Percentiles rank a stretch among this genome's conserved stretches.
Evolutionary conservation across 2,329 filamentous ascomycete species (phyloP).

Genomic region (Exophiala aquamarina): DNA sequence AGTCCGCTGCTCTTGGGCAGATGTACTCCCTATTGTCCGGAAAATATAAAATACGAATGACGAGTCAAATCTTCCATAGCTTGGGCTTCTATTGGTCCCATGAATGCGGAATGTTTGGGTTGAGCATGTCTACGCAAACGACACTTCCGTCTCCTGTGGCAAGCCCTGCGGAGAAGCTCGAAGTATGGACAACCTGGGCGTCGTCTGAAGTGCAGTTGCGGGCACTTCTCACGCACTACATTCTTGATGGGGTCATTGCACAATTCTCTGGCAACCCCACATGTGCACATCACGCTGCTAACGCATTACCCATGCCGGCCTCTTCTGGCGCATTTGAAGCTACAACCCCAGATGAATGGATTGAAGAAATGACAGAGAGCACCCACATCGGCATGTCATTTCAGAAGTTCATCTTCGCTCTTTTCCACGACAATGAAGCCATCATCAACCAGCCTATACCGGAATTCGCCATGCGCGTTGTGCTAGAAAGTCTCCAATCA

Average conservation of each 20-base stretch:
- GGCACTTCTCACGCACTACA: slow-evolving; percentile 45
- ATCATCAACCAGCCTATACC: slow-evolving; percentile 20
- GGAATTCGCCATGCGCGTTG: slow-evolving; percentile 41
- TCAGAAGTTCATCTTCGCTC: slow-evolving; percentile 39
- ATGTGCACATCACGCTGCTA: slow-evolving; percentile 42
- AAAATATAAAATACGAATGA: slow-evolving; percentile 42
- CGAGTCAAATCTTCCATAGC: slow-evolving; percentile 44
- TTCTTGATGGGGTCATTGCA: slow-evolving; percentile 44
- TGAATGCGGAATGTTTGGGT: slow-evolving; percentile 45
- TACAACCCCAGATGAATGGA: slow-evolving; percentile 41
- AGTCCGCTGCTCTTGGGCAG: slow-evolving; percentile 44
- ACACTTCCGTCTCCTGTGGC: slow-evolving; percentile 36
- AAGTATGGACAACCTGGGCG: slow-evolving; percentile 43
- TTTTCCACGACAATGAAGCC: slow-evolving; percentile 32
- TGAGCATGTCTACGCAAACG: slow-evolving; percentile 33
- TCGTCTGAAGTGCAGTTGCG: slow-evolving; percentile 46
- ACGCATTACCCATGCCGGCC: slow-evolving; percentile 40
- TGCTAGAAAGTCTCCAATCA: slow-evolving; percentile 45
- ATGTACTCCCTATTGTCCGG: slow-evolving; percentile 45
- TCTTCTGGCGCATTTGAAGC: slow-evolving; percentile 43
- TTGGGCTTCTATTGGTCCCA: slow-evolving; percentile 47
- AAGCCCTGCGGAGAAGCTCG: slow-evolving; percentile 36
- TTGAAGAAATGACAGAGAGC: slow-evolving; percentile 29
- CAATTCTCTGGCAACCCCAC: slow-evolving; percentile 44
- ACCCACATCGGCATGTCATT: slow-evolving; percentile 38